Evolutionary conservation across 345 rosid species (phyloP), one percentile per base, ranked within the genome.

Genomic region (Corchorus capsularis): DNA sequence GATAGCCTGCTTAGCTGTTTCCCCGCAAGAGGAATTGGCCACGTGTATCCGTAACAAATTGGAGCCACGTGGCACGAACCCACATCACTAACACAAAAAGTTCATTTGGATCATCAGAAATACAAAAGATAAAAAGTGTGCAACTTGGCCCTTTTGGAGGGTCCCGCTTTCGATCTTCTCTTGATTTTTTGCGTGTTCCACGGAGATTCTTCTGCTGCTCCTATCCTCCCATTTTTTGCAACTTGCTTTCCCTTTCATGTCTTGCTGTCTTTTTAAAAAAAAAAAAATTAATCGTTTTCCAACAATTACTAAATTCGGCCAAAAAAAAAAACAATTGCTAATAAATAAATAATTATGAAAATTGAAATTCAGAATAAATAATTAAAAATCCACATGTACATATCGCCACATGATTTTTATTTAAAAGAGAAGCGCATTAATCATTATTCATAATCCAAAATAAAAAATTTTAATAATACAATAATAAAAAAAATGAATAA

Each of bases 111-210:
- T 27, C 32, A 2, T 32, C 64, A 2, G 34, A 2, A 11, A 27
- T 0, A 39, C 43, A 6, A 32, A 1, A 32, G 16, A 22, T 15
- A 19, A 72, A 71, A 27, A 39, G 46, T 7, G 43, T 52, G 68
- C 87, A 77, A 77, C 54, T 79, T 82, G 87, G 50, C 61, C 54
- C 50, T 66, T 73, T 16, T 49, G 52, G 68, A 66, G 68, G 70
- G 35, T 27, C 80, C 83, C 61, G 32, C 73, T 71, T 35, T 45
- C 11, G 69, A 79, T 79, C 77, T 56, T 22, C 80, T 68, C 59
- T 75, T 63, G 80, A 76, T 77, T 61, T 84, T 49, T 67, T 68
- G 75, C 75, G 67, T 82, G 66, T 73, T 45, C 32, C 47, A 4
- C 69, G 81, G 63, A 71, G 81, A 78, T 80, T 75, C 81, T 43